These are phyloP conservation scores for Pleurotus pulmonarius DNA, from an alignment of 768 basidiomycete species.

Conservation along the genomic window DNA sequence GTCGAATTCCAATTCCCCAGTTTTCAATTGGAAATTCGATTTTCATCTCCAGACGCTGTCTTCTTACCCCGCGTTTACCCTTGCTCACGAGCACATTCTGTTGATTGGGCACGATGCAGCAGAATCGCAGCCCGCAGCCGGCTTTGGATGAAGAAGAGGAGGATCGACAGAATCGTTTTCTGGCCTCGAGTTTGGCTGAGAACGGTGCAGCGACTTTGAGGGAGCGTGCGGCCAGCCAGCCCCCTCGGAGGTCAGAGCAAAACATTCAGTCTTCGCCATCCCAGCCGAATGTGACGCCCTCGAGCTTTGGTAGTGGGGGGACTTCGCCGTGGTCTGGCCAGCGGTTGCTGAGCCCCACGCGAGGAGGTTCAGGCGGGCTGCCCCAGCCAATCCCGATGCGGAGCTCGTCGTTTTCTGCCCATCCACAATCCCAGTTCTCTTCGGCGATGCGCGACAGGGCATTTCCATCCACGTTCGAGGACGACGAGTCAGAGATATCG, in stretches of 20 bases:
- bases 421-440: constrained; percentile 52
- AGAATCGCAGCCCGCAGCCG: constrained; percentile 14
- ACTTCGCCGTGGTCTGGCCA: constrained; percentile 38
- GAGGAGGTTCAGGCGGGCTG: constrained; percentile 18
- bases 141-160: constrained; percentile 36
- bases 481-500: constrained; percentile 71
- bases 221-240: constrained; percentile 70
- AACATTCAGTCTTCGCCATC: constrained; percentile 49
- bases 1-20: neutral
- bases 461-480: constrained; percentile 78
- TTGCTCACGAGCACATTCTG: constrained; percentile 2
- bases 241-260: constrained; percentile 50
- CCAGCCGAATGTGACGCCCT: constrained; percentile 46
- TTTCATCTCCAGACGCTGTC: constrained; percentile 6
- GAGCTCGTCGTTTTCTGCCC: constrained; percentile 64
- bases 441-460: constrained; percentile 59
- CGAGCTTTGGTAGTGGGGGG: constrained; percentile 39
- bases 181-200: constrained; percentile 32
- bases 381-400: constrained; percentile 60
- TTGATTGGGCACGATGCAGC: constrained; percentile 23
- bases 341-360: constrained; percentile 39
- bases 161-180: constrained; percentile 62
- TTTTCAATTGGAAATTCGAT: constrained; percentile 6
- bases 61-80: constrained; percentile 15
- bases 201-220: constrained; percentile 44